Evolutionary conservation across 1,284 basidiomycete genomes (phyloP).

Genomic region (Puccinia triticina): DNA sequence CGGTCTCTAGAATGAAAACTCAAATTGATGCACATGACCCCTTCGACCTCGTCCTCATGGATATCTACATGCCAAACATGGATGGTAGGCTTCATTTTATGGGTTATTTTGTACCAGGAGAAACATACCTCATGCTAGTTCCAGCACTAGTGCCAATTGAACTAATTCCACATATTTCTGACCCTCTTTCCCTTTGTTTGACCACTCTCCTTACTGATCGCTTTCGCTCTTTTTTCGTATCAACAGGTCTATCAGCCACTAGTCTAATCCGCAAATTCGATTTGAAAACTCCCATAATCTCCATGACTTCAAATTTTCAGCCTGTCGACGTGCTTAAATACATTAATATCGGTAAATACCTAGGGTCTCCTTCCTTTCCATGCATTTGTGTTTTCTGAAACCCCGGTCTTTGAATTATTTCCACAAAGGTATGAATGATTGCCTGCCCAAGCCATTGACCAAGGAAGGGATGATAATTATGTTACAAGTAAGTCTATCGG

Average conservation of each 20-base stretch:
- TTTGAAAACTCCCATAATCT: slow-evolving; percentile 90
- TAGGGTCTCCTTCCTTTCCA: neutral
- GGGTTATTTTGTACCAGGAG: no score
- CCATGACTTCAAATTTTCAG: slow-evolving; percentile 91
- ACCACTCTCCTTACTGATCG: neutral
- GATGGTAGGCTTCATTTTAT: no score
- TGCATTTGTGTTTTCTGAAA: neutral
- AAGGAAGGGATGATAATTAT: slow-evolving; percentile 86
- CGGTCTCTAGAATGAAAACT: slow-evolving; percentile 93
- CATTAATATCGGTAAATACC: slow-evolving; percentile 70
- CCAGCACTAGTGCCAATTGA: no score
- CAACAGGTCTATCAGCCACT: slow-evolving; percentile 73
- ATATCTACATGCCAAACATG: slow-evolving; percentile 91
- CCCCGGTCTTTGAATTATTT: neutral
- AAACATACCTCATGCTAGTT: no score
- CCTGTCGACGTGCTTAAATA: slow-evolving; percentile 91
- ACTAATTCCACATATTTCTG: no score
- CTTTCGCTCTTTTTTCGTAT: neutral
- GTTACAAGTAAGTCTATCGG: slow-evolving; percentile 63
- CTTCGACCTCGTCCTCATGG: slow-evolving; percentile 93
- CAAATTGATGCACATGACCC: slow-evolving; percentile 64
- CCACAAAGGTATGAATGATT: slow-evolving; percentile 83
- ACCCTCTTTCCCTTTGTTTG: neutral
- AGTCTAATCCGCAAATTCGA: slow-evolving; percentile 92
- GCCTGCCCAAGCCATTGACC: slow-evolving; percentile 95